Percentiles rank a stretch among this genome's conserved stretches.
Conservation (phyloP, 1,139 yeast genomes). For the Saccharomyces hybrid region DNA sequence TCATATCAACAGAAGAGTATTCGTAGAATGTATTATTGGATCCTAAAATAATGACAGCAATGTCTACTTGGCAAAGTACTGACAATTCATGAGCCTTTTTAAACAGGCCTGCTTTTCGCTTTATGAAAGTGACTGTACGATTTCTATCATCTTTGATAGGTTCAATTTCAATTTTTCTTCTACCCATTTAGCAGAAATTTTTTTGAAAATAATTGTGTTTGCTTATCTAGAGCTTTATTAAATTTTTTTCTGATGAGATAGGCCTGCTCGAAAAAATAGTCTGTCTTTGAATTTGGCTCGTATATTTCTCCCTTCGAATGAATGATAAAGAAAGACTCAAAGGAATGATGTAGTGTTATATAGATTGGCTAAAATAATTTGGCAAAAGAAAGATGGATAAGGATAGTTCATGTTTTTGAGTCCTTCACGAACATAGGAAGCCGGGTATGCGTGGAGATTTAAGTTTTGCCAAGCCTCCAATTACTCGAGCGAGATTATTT, state of each 20-base stretch:
- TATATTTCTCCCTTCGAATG: neutral
- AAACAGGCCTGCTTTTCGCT: slow-evolving; percentile 89
- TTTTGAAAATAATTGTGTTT: neutral
- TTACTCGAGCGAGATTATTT: neutral
- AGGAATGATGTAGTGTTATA: neutral
- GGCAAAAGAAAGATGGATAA: neutral
- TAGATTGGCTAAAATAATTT: neutral
- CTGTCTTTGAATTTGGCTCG: neutral
- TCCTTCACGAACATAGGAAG: neutral
- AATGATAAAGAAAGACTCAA: neutral
- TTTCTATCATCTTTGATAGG: slow-evolving; percentile 89
- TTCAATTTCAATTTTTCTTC: slow-evolving; percentile 91
- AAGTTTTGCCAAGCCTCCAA: slow-evolving; percentile 1
- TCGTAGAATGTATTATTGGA: slow-evolving; percentile 71
- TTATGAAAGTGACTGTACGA: slow-evolving; percentile 81
- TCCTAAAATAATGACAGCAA: slow-evolving; percentile 87
- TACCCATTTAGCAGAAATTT: slow-evolving; percentile 57
- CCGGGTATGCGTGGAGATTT: neutral
- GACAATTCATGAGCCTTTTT: slow-evolving; percentile 95
- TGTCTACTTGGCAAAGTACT: slow-evolving; percentile 85
- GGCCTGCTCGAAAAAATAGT: neutral
- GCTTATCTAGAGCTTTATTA: neutral
- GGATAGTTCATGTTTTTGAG: neutral
- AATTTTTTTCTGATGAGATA: neutral
- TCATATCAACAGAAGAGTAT: slow-evolving; percentile 65